phyloP scores from a whole-genome alignment of 108 stramenopile species.

The Cyclotella distinguenda region DNA sequence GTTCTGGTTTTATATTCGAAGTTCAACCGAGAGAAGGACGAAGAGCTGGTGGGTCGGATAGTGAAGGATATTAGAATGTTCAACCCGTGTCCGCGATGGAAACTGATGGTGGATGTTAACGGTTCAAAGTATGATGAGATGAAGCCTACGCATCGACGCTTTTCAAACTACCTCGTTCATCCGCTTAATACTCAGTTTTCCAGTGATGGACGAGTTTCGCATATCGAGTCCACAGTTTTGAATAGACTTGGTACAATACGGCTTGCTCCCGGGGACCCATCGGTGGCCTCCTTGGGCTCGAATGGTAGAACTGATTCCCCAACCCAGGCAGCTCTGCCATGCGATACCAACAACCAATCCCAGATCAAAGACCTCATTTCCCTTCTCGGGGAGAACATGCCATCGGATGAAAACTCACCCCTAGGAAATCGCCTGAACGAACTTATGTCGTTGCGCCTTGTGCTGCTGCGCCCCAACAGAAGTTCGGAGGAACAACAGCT shows the following conservation, averaged over 20 bases:
- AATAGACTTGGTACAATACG: not conserved
- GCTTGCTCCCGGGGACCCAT: not conserved
- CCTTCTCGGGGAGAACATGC: slow-evolving; percentile 74
- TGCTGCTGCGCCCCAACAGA: slow-evolving; percentile 60
- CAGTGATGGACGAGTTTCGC: no score
- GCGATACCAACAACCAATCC: not conserved
- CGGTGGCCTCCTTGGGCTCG: no score
- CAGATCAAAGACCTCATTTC: slow-evolving; percentile 40
- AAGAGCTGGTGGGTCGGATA: slow-evolving; percentile 61
- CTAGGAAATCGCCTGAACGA: slow-evolving; percentile 65
- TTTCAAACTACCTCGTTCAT: slow-evolving; percentile 1
- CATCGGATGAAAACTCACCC: slow-evolving; percentile 68
- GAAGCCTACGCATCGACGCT: no score
- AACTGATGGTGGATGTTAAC: slow-evolving; percentile 78
- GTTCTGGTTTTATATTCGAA: slow-evolving; percentile 81
- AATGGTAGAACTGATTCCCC: not conserved
- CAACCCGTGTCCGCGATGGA: slow-evolving; percentile 84
- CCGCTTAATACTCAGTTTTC: not conserved
- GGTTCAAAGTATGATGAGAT: not conserved
- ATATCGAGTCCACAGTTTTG: slow-evolving; percentile 3
- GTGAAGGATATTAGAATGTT: slow-evolving; percentile 80
- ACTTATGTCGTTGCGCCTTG: slow-evolving; percentile 77
- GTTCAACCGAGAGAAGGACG: slow-evolving; percentile 66
- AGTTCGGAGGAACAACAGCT: slow-evolving; percentile 70
- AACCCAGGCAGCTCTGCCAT: not conserved